These are phyloP conservation scores for Camellia granthamiana DNA, from an alignment of 148 eudicot genomes.

Conservation along the genomic window DNA sequence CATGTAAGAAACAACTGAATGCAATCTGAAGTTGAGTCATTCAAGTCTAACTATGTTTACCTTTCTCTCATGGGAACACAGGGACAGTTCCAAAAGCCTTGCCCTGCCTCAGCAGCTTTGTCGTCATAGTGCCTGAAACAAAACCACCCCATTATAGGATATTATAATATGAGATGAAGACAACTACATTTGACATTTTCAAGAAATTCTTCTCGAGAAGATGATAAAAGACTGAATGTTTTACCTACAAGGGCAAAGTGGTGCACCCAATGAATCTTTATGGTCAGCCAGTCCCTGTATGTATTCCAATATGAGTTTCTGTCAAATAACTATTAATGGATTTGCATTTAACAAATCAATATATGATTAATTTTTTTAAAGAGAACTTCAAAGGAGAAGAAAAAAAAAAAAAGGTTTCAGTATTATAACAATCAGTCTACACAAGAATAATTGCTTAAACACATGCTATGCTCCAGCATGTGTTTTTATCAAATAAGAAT, in stretches of 20 bases:
- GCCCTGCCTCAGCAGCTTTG: conserved; percentile 81
- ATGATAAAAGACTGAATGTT: conserved; percentile 6
- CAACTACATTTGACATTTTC: not conserved
- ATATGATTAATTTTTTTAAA: not conserved
- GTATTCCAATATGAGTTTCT: conserved; percentile 4
- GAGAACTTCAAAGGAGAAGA: not conserved
- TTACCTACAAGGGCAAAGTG: conserved; percentile 93
- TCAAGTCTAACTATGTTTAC: conserved; percentile 26
- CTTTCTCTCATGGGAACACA: conserved; percentile 99
- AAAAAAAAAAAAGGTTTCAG: not conserved
- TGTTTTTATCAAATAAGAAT: not conserved
- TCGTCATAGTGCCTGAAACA: conserved; percentile 85
- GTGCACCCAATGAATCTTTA: conserved; percentile 90
- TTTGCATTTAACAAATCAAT: not conserved
- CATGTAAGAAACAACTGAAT: not conserved
- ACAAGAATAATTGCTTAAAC: not conserved
- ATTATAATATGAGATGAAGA: not conserved
- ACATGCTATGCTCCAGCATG: not conserved
- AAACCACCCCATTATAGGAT: not conserved
- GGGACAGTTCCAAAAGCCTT: conserved; percentile 97
- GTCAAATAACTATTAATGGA: not conserved
- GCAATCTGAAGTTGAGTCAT: not conserved
- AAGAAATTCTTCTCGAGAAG: not conserved
- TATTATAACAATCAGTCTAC: not conserved
- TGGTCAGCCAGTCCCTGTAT: conserved; percentile 91